These are phyloP conservation scores for Raffaelea deltoideospora DNA, from an alignment of 2,329 filamentous ascomycete genomes.

Conservation along the genomic window DNA sequence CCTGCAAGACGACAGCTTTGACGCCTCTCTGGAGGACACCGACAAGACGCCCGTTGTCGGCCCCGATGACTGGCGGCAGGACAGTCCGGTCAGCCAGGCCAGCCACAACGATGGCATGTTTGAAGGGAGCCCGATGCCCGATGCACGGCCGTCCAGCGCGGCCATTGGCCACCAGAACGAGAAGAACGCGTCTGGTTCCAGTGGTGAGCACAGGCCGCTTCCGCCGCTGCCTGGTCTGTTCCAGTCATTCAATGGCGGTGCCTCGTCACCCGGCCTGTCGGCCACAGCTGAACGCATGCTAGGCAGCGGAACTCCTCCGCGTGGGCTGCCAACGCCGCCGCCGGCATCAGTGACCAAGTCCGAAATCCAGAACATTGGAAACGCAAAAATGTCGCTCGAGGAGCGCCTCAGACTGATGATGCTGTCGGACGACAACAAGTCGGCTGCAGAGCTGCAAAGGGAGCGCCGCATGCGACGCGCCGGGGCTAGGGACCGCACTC, in stretches of 20 bases:
- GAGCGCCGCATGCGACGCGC: conserved; percentile 55
- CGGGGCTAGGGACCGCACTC: conserved; percentile 30
- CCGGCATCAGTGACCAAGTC: conserved; percentile 55
- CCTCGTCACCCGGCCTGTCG: conserved; percentile 48
- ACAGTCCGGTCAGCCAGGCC: conserved; percentile 30
- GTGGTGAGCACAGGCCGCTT: conserved; percentile 68
- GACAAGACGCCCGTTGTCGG: conserved; percentile 97
- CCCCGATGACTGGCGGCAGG: conserved; percentile 86
- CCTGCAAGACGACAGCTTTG: conserved; percentile 75
- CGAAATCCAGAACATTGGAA: conserved; percentile 63
- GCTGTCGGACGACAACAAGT: conserved; percentile 54
- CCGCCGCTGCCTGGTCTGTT: conserved; percentile 65
- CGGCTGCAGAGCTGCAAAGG: conserved; percentile 48
- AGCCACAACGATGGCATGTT: conserved; percentile 40
- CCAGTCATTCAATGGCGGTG: conserved; percentile 25
- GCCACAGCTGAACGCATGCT: conserved; percentile 59
- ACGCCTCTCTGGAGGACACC: conserved; percentile 86
- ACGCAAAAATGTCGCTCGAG: conserved; percentile 66
- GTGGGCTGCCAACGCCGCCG: conserved; percentile 60
- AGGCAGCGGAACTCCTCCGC: conserved; percentile 30
- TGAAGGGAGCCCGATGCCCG: conserved; percentile 54
- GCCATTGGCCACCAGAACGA: conserved; percentile 42
- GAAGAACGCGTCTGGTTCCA: conserved; percentile 61
- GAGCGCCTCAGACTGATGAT: conserved; percentile 82
- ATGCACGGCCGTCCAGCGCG: conserved; percentile 26